Percentiles rank a stretch among this genome's conserved stretches.
These are phyloP conservation scores for Cercospora nicotianae DNA, from an alignment of 2,329 filamentous ascomycete genomes.

Conservation along the genomic window DNA sequence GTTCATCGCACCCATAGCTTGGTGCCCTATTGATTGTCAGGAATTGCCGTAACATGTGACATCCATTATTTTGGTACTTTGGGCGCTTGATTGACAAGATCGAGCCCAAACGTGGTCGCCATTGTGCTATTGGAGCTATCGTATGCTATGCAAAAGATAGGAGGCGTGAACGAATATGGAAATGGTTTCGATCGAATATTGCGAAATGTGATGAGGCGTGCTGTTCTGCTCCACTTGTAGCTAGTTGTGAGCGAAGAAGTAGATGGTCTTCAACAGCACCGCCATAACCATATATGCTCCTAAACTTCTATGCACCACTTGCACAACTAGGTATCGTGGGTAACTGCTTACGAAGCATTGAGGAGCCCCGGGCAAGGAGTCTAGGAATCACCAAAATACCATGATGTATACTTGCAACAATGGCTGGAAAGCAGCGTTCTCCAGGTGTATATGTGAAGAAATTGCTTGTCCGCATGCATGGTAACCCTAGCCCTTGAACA, in stretches of 20 bases:
- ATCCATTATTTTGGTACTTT: conserved; percentile 13
- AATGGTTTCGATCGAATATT: not conserved
- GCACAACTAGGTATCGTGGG: not conserved
- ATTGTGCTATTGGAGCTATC: not conserved
- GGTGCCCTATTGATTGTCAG: conserved; percentile 33
- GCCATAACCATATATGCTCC: not conserved
- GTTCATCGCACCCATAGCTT: conserved; percentile 38
- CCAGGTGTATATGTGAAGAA: not conserved
- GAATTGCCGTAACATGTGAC: not conserved
- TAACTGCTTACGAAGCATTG: not conserved
- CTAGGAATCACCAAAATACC: not conserved
- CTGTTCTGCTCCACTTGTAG: not conserved
- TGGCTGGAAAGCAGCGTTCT: not conserved
- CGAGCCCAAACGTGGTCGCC: conserved; percentile 22
- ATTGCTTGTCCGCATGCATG: not conserved
- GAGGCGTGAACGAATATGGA: not conserved
- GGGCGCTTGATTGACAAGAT: conserved; percentile 31
- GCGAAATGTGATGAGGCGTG: not conserved
- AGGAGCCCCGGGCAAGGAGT: not conserved
- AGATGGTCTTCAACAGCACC: not conserved
- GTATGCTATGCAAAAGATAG: not conserved
- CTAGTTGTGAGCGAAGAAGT: not conserved
- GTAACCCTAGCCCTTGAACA: not conserved
- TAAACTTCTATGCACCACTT: not conserved
- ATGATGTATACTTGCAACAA: not conserved